phyloP scores from a whole-genome alignment of 345 rosid species.

The Corchorus capsularis region DNA sequence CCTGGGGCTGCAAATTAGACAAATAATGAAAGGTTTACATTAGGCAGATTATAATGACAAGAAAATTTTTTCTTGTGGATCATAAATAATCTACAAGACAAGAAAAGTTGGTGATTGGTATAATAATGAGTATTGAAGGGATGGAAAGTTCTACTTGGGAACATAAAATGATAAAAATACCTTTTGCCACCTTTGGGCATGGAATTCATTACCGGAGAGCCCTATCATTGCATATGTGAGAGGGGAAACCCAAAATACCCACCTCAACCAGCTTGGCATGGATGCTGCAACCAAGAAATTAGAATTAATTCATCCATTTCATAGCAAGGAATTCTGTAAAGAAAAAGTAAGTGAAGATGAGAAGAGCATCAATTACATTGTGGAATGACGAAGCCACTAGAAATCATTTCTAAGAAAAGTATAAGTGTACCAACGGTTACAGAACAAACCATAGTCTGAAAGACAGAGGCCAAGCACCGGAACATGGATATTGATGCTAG shows the following conservation, averaged over 20 bases:
- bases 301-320: not conserved
- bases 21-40: not conserved
- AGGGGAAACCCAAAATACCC: conserved; percentile 73
- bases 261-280: conserved; percentile 59
- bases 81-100: not conserved
- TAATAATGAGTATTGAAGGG: not conserved
- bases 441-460: conserved; percentile 53
- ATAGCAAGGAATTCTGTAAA: not conserved
- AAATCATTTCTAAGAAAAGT: conserved; percentile 41
- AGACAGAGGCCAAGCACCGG: conserved; percentile 63
- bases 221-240: conserved; percentile 72
- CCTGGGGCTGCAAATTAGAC: conserved; percentile 33
- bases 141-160: not conserved
- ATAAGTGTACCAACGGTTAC: conserved; percentile 50
- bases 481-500: conserved; percentile 68
- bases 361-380: conserved; percentile 46
- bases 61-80: no score
- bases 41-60: not conserved
- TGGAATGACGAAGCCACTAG: conserved; percentile 66
- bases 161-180: conserved; percentile 24
- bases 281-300: conserved; percentile 46
- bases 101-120: not conserved
- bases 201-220: conserved; percentile 65
- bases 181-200: conserved; percentile 73
- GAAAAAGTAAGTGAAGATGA: not conserved